phyloP scores from a whole-genome alignment of 306 rosid species.

The Vigna nakashimae region DNA sequence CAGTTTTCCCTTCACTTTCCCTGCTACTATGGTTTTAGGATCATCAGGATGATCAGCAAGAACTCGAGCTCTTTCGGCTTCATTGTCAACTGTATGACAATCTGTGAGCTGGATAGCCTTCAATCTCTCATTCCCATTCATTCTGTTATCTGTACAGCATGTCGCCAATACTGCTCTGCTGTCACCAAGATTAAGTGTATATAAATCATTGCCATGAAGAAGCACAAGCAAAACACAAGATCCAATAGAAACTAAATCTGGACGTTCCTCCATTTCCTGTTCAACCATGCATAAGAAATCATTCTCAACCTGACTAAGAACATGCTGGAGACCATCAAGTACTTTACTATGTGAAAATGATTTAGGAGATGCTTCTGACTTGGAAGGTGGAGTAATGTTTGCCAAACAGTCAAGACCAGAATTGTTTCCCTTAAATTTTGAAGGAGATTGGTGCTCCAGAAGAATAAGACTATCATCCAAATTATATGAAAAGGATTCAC shows the following conservation, averaged over 20 bases:
- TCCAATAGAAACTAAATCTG: constrained; percentile 95
- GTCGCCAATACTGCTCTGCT: constrained; percentile 93
- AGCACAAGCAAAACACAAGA: constrained; percentile 92
- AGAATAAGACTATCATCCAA: constrained; percentile 46
- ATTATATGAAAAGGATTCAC: constrained; percentile 47
- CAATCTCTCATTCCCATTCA: constrained; percentile 53
- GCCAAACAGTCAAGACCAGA: constrained; percentile 31
- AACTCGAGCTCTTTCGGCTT: constrained; percentile 70
- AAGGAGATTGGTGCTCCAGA: constrained; percentile 40
- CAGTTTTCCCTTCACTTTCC: constrained; percentile 93
- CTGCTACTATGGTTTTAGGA: constrained; percentile 67
- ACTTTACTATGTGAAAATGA: constrained; percentile 60
- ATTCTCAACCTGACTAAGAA: constrained; percentile 82
- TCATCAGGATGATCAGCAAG: constrained; percentile 82
- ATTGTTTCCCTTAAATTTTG: constrained; percentile 36
- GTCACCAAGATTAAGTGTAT: constrained; percentile 90
- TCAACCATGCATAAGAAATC: constrained; percentile 97
- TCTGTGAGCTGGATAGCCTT: constrained; percentile 87
- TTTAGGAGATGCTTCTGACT: constrained; percentile 40
- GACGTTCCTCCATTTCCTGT: constrained; percentile 98
- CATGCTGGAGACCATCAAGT: constrained; percentile 81
- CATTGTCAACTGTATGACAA: constrained; percentile 86
- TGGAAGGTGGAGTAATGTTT: constrained; percentile 45
- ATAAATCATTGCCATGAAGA: constrained; percentile 87
- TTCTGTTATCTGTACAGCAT: constrained; percentile 31